Evolutionary conservation across 2,329 filamentous ascomycete genomes (phyloP), one percentile per base, ranked within the genome.

Genomic region (Fusarium veterinarium): DNA sequence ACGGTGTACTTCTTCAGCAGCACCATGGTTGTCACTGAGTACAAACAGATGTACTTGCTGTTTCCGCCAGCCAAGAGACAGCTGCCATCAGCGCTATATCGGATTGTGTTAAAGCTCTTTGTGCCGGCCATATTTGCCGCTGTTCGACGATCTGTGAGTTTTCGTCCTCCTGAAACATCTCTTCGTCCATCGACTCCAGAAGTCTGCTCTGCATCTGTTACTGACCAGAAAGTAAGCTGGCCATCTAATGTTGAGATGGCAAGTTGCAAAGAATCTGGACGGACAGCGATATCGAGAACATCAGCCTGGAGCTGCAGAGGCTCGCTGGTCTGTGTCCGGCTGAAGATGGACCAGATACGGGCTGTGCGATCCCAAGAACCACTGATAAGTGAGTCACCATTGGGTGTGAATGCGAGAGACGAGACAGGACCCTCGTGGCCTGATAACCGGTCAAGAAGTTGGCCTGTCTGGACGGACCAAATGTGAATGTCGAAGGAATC

Each of bases 401-500:
- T 94, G 2, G 95, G 93, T 3, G 95, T 91, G 79, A 99, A 99
- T 6, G 94, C 91, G 31, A 99, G 85, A 5, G 93, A 91, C 9
- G 95, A 96, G 3, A 99, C 92, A 1, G 96, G 96, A 0, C 95
- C 96, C 83, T 99, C 95, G 76, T 99, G 96, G 2, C 96, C 97
- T 11, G 95, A 89, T 30, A 99, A 86, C 74, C 92, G 92, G 80
- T 99, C 96, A 10, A 99, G 90, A 23, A 99, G 86, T 81, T 99
- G 96, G 6, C 96, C 96, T 1, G 95, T 99, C 80, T 99, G 96
- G 8, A 99, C 97, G 9, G 94, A 98, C 96, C 96, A 99, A 70
- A 99, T 93, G 82, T 99, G 95, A 57, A 99, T 94, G 79, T 98
- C 95, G 74, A 98, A 98, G 8, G 95, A 97, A 81, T 99, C 96